Conservation (phyloP, 371 early-diverging fungal genomes). For the Haplosporangium sp. region DNA sequence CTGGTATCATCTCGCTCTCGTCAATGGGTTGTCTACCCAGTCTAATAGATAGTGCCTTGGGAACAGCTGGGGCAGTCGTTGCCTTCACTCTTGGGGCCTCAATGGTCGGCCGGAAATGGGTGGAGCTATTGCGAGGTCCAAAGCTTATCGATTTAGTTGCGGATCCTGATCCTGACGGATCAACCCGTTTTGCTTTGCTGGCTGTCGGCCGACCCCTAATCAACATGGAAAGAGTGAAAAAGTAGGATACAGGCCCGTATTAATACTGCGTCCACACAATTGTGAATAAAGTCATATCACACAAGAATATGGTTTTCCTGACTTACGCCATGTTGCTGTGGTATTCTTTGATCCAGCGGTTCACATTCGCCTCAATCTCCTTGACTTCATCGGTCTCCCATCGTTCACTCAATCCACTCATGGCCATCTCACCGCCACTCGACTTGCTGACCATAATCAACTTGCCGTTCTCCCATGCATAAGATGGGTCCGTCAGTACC, state of each 20-base stretch:
- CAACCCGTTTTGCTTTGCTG: slow-evolving; percentile 21
- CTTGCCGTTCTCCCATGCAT: slow-evolving; percentile 64
- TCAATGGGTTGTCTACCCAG: slow-evolving; percentile 18
- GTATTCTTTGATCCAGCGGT: slow-evolving; percentile 66
- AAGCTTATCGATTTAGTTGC: slow-evolving; percentile 3
- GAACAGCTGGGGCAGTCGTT: slow-evolving; percentile 36
- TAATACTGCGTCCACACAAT: no score
- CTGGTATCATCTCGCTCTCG: slow-evolving; percentile 43
- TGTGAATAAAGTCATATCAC: neutral
- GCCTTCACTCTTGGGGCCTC: slow-evolving; percentile 54
- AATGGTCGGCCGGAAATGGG: slow-evolving; percentile 28
- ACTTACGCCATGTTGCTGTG: slow-evolving; percentile 52
- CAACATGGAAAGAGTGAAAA: no score
- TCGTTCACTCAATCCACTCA: slow-evolving; percentile 60
- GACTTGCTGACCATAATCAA: slow-evolving; percentile 61
- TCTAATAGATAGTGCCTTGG: slow-evolving; percentile 34
- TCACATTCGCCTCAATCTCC: slow-evolving; percentile 61
- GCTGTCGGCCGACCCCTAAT: slow-evolving; percentile 17
- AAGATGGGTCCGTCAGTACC: slow-evolving; percentile 62
- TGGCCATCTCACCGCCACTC: slow-evolving; percentile 53
- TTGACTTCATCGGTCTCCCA: slow-evolving; percentile 67
- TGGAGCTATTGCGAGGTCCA: neutral
- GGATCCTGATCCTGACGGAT: slow-evolving; percentile 2
- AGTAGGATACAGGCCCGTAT: neutral
- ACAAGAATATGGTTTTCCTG: neutral